These are phyloP conservation scores for Penicillium mononematosum DNA, from an alignment of 495 filamentous ascomycete species.

Conservation along the genomic window DNA sequence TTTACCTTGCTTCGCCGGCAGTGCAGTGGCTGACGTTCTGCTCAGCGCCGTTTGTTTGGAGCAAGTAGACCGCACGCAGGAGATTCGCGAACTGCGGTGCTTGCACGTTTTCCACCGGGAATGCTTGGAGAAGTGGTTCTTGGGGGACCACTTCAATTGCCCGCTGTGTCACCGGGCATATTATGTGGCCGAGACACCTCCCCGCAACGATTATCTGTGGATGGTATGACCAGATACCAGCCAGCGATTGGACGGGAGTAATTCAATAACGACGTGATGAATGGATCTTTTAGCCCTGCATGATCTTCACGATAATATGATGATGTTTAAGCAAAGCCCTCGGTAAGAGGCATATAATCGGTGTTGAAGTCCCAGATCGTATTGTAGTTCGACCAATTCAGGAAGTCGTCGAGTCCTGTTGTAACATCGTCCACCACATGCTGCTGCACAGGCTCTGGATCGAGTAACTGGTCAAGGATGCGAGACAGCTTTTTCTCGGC, in stretches of 20 bases:
- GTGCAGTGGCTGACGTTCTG: neutral
- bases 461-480: conserved; percentile 44
- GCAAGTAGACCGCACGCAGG: conserved; percentile 38
- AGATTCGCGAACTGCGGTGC: conserved; percentile 46
- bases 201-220: conserved; percentile 42
- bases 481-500: conserved; percentile 45
- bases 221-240: conserved; percentile 36
- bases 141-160: conserved; percentile 45
- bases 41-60: conserved; percentile 46
- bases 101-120: conserved; percentile 49
- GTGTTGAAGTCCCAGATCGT: conserved; percentile 36
- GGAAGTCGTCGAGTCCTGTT: conserved; percentile 35
- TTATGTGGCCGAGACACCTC: conserved; percentile 35
- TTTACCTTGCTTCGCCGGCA: neutral
- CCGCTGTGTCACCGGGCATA: conserved; percentile 45
- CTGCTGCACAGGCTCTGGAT: conserved; percentile 36
- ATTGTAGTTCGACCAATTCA: conserved; percentile 42
- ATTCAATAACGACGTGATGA: conserved; percentile 9
- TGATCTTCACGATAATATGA: neutral
- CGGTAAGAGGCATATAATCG: conserved; percentile 29
- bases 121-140: conserved; percentile 48
- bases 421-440: conserved; percentile 35
- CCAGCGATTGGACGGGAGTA: neutral
- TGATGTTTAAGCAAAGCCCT: conserved; percentile 26
- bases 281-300: neutral